Evolutionary conservation across 208 protist genomes (phyloP), one percentile per base, ranked within the genome.

Genomic region (Crithidia thermophila): DNA sequence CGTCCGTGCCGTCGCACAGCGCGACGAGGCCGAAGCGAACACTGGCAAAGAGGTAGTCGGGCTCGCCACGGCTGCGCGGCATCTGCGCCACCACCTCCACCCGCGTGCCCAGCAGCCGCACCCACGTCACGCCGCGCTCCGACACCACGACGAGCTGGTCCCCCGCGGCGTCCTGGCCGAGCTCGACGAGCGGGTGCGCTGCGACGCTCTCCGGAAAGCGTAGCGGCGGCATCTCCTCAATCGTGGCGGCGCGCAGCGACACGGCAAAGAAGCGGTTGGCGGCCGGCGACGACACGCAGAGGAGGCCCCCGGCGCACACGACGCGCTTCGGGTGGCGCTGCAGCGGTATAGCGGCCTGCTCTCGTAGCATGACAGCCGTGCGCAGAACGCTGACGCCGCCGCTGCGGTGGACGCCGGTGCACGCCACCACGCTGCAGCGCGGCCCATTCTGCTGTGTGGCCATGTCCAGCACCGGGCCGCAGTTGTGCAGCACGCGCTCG

Each of bases 381-480:
- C 91, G 75, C 25, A 94, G 57, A 27, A 94, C 71, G 55, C 79
- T 89, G 40, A 96, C 53, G 20, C 86, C 84, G 30, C 91, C 91
- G 36, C 64, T 60, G 31, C 65, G 52, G 13, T 80, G 82, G 4
- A 92, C 72, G 40, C 91, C 91, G 3, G 82, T 90, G 53, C 77
- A 84, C 16, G 88, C 88, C 31, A 96, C 74, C 10, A 93, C 77
- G 58, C 76, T 92, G 49, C 66, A 69, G 3, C 69, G 65, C 13
- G 79, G 64, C 8, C 74, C 81, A 61, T 82, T 84, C 0, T 63
- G 56, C 13, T 80, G 63, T 25, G 84, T 77, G 9, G 78, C 74
- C 63, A 95, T 85, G 56, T 87, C 85, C 16, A 94, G 62, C 4
- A 94, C 83, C 1, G 87, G 87, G 21, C 90, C 90, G 65, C 80